A percentile compares a stretch with the other conserved stretches of the same genome.
These are phyloP conservation scores for Dendrothele bispora DNA, from an alignment of 768 basidiomycete species.

Conservation along the genomic window DNA sequence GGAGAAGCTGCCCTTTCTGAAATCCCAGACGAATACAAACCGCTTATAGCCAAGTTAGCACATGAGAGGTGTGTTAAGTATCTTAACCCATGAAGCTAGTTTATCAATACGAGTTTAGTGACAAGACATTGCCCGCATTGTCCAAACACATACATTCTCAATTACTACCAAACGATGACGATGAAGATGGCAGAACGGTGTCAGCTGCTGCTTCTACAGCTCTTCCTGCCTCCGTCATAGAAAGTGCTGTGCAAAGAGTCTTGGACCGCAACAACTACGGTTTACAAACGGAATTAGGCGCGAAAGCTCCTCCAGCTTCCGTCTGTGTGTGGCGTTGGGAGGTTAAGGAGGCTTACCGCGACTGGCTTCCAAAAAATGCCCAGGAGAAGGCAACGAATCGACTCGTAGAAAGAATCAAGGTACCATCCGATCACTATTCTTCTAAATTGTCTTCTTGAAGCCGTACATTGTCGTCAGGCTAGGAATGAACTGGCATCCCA, in stretches of 20 bases:
- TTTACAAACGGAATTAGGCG: conserved; percentile 50
- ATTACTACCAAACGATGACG: conserved; percentile 64
- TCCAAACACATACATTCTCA: conserved; percentile 69
- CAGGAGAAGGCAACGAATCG: conserved; percentile 63
- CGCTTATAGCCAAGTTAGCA: conserved; percentile 77
- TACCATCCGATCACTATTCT: no score
- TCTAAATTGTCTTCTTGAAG: no score
- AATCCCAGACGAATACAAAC: conserved; percentile 69
- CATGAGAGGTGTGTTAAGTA: conserved; percentile 72
- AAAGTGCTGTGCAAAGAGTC: conserved; percentile 60
- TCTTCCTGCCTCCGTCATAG: conserved; percentile 50
- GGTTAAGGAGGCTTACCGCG: conserved; percentile 54
- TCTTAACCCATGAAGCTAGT: neutral
- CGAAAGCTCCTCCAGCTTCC: conserved; percentile 59
- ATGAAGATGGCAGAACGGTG: conserved; percentile 46
- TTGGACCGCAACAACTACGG: conserved; percentile 82
- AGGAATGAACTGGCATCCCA: conserved; percentile 52
- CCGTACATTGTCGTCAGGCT: conserved; percentile 40
- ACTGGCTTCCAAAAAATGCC: conserved; percentile 68
- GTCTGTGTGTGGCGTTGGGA: conserved; percentile 88
- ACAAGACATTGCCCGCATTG: conserved; percentile 64
- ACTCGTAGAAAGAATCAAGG: conserved; percentile 65
- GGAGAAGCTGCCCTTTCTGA: conserved; percentile 49
- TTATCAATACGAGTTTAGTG: conserved; percentile 42
- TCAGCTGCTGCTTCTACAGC: conserved; percentile 33